Evolutionary conservation across 2,329 filamentous ascomycete genomes (phyloP).

Genomic region (Aspergillus oerlinghausenensis): DNA sequence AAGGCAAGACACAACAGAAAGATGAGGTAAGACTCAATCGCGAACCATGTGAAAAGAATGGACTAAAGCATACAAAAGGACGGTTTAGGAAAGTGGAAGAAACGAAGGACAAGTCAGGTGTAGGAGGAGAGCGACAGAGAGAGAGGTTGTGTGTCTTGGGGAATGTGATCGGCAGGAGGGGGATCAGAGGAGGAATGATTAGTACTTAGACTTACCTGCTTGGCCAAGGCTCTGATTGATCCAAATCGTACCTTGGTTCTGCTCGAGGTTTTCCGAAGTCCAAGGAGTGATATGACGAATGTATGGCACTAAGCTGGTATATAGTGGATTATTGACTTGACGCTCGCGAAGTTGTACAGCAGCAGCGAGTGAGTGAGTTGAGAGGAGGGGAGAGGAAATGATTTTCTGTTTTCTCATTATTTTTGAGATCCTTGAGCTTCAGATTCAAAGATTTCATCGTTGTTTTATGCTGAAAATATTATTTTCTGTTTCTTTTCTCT

Average conservation of each 20-base stretch:
- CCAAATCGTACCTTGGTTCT: background rate
- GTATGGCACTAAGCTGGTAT: too few species aligned
- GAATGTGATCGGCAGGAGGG: slow-evolving; percentile 38
- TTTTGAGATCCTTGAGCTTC: background rate
- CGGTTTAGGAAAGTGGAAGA: background rate
- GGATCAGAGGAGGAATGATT: slow-evolving; percentile 20
- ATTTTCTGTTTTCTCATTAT: background rate
- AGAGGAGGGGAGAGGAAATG: background rate
- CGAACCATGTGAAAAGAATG: slow-evolving; percentile 13
- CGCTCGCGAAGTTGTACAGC: background rate
- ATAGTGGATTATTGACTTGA: slow-evolving; percentile 5
- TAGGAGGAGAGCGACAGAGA: slow-evolving; percentile 4
- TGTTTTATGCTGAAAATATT: background rate
- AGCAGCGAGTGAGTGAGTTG: background rate
- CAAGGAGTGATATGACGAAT: background rate
- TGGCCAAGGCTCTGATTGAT: background rate
- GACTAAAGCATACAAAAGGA: background rate
- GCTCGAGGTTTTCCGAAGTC: background rate
- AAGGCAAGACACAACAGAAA: slow-evolving; percentile 3
- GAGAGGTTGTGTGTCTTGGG: slow-evolving; percentile 8
- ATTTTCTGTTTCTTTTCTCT: background rate
- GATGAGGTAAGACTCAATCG: slow-evolving; percentile 11
- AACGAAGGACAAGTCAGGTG: background rate
- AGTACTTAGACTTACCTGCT: background rate
- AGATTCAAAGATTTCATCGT: background rate